Percentiles rank a stretch among this genome's conserved stretches.
phyloP scores from a whole-genome alignment of 2,329 filamentous ascomycete genomes.

The Ustilaginoidea virens region DNA sequence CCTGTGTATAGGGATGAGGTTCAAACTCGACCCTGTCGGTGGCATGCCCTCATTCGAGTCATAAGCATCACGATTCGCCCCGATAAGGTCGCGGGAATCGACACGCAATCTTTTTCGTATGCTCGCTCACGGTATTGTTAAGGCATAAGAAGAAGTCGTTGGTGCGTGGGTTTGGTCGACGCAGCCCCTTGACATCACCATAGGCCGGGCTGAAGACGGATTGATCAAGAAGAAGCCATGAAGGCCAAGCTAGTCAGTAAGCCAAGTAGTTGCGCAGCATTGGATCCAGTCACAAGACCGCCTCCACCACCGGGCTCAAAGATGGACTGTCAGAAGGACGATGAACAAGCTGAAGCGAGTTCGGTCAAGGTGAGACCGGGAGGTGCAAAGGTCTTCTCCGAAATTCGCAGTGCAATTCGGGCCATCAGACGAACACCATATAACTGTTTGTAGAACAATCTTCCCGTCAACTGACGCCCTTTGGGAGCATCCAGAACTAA shows the following conservation, averaged over 20 bases:
- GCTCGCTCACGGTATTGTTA: background rate
- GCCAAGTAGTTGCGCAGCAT: slow-evolving; percentile 11
- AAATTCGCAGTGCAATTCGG: slow-evolving; percentile 18
- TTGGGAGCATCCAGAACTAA: background rate
- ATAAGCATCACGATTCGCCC: too few relatives aligned
- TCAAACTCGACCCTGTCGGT: too few relatives aligned
- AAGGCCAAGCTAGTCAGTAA: slow-evolving; percentile 11
- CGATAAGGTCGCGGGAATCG: too few relatives aligned
- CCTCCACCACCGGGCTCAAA: background rate
- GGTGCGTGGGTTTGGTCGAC: too few relatives aligned
- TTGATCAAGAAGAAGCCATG: slow-evolving; percentile 12
- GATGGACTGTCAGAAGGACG: slow-evolving; percentile 1
- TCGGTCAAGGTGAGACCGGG: slow-evolving; percentile 12
- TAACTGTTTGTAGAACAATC: slow-evolving; percentile 8
- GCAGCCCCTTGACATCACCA: background rate
- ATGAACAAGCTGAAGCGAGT: slow-evolving; percentile 5
- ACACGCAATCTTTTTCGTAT: background rate
- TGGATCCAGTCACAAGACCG: slow-evolving; percentile 6
- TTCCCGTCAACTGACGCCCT: too few relatives aligned
- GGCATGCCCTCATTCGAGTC: too few relatives aligned
- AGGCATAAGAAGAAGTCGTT: background rate
- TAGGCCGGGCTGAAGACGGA: too few relatives aligned
- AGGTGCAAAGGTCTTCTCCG: slow-evolving; percentile 18
- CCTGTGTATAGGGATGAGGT: too few relatives aligned
- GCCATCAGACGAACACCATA: slow-evolving; percentile 16